Percentiles rank a stretch among this genome's conserved stretches.
Conservation (phyloP, 2,329 filamentous ascomycete species). For the Diplodia corticola region DNA sequence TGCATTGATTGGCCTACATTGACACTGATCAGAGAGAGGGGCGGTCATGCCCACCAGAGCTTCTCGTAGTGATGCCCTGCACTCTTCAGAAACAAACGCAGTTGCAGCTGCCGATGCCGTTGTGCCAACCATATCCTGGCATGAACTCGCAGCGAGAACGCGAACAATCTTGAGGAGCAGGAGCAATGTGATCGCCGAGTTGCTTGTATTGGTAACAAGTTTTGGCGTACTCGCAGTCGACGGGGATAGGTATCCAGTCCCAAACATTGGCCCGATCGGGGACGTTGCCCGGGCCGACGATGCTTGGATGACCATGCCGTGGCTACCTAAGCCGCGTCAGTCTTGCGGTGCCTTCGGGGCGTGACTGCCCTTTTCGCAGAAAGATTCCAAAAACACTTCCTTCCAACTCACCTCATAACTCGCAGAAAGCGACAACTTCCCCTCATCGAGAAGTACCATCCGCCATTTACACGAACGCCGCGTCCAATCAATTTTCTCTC, state of each 20-base stretch:
- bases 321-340: no score
- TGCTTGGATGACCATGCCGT: no score
- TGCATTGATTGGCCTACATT: background rate
- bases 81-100: background rate
- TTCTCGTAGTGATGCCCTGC: background rate
- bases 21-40: background rate
- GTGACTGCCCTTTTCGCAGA: background rate
- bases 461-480: background rate
- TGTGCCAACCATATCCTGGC: background rate
- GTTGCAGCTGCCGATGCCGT: background rate
- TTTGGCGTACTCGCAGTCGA: background rate
- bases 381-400: background rate
- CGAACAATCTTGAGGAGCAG: background rate
- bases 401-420: background rate
- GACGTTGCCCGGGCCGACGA: no score
- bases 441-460: background rate
- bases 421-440: background rate
- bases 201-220: background rate
- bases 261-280: no score
- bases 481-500: background rate
- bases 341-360: background rate
- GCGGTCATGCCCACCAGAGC: background rate
- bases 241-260: background rate
- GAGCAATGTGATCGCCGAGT: background rate
- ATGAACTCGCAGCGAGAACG: background rate